These are phyloP conservation scores for Calocera cornea DNA, from an alignment of 768 basidiomycete species.

Conservation along the genomic window DNA sequence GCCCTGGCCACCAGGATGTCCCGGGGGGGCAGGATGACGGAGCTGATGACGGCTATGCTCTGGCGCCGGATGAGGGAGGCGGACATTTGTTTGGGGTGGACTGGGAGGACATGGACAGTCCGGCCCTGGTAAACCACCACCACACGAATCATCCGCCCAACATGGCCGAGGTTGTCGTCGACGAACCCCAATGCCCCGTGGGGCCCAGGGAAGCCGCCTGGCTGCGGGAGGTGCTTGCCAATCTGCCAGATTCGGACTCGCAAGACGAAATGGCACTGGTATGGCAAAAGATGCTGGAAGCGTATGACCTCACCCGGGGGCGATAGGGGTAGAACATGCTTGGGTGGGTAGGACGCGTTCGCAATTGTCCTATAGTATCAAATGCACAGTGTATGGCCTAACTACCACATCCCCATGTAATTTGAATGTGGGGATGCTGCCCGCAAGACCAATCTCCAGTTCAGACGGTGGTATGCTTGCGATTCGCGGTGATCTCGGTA, in stretches of 20 bases:
- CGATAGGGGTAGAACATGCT: not conserved
- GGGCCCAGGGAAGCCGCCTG: not conserved
- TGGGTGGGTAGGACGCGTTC: too few species aligned
- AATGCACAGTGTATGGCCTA: too few species aligned
- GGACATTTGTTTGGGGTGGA: conserved; percentile 16
- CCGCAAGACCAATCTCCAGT: too few species aligned
- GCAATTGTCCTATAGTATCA: too few species aligned
- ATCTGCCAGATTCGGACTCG: not conserved
- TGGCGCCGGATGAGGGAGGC: not conserved
- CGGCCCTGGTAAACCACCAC: conserved; percentile 11
- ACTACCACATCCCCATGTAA: too few species aligned
- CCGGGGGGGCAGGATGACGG: too few species aligned
- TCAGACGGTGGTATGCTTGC: not conserved
- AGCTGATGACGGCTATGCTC: not conserved
- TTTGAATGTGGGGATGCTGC: too few species aligned
- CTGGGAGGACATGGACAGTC: conserved; percentile 14
- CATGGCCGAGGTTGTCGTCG: not conserved
- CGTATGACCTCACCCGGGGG: not conserved
- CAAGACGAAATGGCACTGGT: not conserved
- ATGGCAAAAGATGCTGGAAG: not conserved
- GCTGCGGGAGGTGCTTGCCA: not conserved
- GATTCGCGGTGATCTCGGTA: not conserved
- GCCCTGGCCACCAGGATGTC: too few species aligned
- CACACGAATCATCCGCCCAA: not conserved
- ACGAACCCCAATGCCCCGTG: not conserved